These are phyloP conservation scores for Spathaspora gorwiae DNA, from an alignment of 805 yeast species.

Conservation along the genomic window DNA sequence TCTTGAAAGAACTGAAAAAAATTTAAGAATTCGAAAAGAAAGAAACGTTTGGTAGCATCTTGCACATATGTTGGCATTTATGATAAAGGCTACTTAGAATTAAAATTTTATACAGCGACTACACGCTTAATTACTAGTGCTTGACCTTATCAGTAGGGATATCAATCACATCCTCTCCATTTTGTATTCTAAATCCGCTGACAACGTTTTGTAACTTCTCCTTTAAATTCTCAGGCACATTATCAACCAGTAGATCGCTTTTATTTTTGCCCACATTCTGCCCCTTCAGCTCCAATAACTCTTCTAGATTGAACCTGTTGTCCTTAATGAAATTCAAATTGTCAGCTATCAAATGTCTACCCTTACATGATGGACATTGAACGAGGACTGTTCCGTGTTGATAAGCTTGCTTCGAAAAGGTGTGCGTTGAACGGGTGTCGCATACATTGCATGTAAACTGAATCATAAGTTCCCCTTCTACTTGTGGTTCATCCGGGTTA, in stretches of 20 bases:
- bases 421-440: slow-evolving; percentile 75
- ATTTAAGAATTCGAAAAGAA: no score
- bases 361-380: slow-evolving; percentile 87
- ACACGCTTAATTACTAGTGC: background rate
- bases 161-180: background rate
- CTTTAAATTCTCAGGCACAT: slow-evolving; percentile 55
- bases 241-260: slow-evolving; percentile 61
- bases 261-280: slow-evolving; percentile 62
- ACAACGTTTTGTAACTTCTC: slow-evolving; percentile 32
- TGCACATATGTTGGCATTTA: no score
- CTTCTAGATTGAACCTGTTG: slow-evolving; percentile 69
- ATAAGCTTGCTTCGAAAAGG: slow-evolving; percentile 91
- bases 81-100: no score
- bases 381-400: slow-evolving; percentile 80
- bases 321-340: slow-evolving; percentile 69
- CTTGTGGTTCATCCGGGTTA: background rate
- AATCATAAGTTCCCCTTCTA: slow-evolving; percentile 54
- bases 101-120: no score
- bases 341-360: slow-evolving; percentile 88
- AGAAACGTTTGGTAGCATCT: no score
- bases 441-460: slow-evolving; percentile 93
- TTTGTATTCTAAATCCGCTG: background rate
- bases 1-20: no score
- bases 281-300: slow-evolving; percentile 70
- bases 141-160: background rate